Percentiles rank a stretch among this genome's conserved stretches.
phyloP scores from a whole-genome alignment of 768 basidiomycete species.

The Leccinellum albellum region DNA sequence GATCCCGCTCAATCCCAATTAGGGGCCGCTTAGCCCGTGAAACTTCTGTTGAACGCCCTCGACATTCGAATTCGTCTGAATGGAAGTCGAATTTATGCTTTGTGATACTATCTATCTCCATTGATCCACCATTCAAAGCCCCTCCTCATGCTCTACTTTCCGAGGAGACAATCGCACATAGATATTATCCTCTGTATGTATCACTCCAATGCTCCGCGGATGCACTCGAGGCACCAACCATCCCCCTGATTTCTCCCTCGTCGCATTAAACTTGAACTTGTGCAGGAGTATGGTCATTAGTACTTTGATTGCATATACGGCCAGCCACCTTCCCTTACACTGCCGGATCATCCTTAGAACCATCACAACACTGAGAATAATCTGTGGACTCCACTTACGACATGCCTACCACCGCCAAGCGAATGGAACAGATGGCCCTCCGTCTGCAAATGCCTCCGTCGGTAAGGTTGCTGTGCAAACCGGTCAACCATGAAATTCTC shows the following conservation, averaged over 20 bases:
- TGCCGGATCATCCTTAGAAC: neutral
- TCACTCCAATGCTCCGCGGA: constrained; percentile 7
- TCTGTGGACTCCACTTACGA: constrained; percentile 6
- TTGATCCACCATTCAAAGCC: neutral
- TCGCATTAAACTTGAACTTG: constrained; percentile 11
- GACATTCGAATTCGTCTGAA: neutral
- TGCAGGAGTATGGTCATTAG: constrained; percentile 12
- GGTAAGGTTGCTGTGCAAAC: constrained; percentile 14
- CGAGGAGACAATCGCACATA: constrained; percentile 3
- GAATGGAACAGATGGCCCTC: constrained; percentile 10
- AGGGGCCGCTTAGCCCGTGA: neutral
- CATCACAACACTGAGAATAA: neutral
- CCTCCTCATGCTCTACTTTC: neutral
- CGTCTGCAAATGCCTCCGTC: constrained; percentile 11
- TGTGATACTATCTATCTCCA: neutral
- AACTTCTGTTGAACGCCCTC: neutral
- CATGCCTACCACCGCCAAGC: constrained; percentile 16
- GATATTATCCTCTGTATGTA: constrained; percentile 18
- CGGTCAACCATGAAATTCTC: constrained; percentile 16
- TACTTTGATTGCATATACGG: constrained; percentile 20
- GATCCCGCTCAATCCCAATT: neutral
- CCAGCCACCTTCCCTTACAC: constrained; percentile 25
- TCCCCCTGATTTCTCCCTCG: neutral
- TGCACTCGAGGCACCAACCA: constrained; percentile 14
- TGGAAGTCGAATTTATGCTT: neutral